Base-by-base conservation (phyloP, 805 yeast species). In the Saturnispora kantuleensis region DNA sequence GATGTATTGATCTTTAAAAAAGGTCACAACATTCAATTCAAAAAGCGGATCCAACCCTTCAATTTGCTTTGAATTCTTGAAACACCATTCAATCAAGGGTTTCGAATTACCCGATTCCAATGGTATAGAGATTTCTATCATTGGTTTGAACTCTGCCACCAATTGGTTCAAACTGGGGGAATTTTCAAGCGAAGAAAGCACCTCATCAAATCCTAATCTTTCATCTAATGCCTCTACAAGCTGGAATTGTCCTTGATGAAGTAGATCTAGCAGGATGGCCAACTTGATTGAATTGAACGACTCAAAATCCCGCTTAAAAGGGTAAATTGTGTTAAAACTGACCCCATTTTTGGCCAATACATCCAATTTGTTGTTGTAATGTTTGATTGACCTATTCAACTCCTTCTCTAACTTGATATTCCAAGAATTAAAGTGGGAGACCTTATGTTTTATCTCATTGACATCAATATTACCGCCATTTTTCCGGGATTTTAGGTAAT, bases 181-280 rank as follows among this genome's bases (percentile, higher is more conserved):
- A 16, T 10, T 28, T 10, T 41, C 12, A 29, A n/a, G n/a, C 5
- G 16, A 33, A 5, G 10, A 11, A 32, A 21, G 31, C 34, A 32
- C n/a, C 11, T 28, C 17, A 9, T 16, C 9, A 8, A 28, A 26
- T 13, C 35, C 13, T 11, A 32, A 13, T 6, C n/a, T 31, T 6
- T 12, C 11, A 15, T 13, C n/a, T 8, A 44, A 21, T 30, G 21
- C 17, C 16, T 30, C 36, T 1, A 47, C 29, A n/a, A 54, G 47
- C 4, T 54, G 59, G 45, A 61, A 59, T n/a, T 58, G 52, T 2
- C 67, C 67, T 16, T 55, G 55, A 37, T 65, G 41, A 15, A 63
- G 35, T 26, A 63, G 46, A 46, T 63, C 65, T 53, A 61, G 51
- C 6, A 59, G 48, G 9, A 63, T 51, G 5, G 65, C 54, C 17